Evolutionary conservation across 305 asterid genomes (phyloP).

Genomic region (Solanum hybrid): DNA sequence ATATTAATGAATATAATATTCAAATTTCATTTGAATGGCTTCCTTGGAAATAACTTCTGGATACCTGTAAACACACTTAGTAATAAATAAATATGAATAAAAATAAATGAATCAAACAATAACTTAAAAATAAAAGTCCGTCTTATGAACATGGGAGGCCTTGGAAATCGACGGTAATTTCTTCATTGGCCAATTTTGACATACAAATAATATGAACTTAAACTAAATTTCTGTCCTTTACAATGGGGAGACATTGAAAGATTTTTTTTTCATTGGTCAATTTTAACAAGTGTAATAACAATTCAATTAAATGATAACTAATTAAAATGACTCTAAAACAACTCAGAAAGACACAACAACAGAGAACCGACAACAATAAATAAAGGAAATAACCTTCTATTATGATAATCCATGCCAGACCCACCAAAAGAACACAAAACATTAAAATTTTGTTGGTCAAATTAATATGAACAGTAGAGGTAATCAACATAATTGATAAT

Average conservation of each 20-base stretch:
- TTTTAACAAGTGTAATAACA: too few relatives aligned
- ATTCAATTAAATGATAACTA: too few relatives aligned
- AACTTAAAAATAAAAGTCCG: background rate
- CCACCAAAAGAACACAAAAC: background rate
- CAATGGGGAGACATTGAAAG: background rate
- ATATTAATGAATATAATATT: background rate
- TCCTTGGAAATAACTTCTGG: background rate
- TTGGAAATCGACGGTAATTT: background rate
- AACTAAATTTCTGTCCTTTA: background rate
- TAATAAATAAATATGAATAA: too few relatives aligned
- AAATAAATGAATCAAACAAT: background rate
- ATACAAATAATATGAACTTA: background rate
- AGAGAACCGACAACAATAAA: background rate
- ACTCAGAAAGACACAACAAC: background rate
- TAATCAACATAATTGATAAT: too few relatives aligned
- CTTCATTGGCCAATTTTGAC: background rate
- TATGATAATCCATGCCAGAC: background rate
- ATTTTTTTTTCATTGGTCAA: background rate
- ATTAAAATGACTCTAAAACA: background rate
- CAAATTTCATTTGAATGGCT: background rate
- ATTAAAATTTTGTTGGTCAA: background rate
- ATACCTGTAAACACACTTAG: background rate
- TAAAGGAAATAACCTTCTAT: background rate
- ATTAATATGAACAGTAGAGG: too few relatives aligned
- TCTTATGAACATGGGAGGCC: background rate